Evolutionary conservation across 169 alveolate species (phyloP).

Genomic region (Theileria equi): DNA sequence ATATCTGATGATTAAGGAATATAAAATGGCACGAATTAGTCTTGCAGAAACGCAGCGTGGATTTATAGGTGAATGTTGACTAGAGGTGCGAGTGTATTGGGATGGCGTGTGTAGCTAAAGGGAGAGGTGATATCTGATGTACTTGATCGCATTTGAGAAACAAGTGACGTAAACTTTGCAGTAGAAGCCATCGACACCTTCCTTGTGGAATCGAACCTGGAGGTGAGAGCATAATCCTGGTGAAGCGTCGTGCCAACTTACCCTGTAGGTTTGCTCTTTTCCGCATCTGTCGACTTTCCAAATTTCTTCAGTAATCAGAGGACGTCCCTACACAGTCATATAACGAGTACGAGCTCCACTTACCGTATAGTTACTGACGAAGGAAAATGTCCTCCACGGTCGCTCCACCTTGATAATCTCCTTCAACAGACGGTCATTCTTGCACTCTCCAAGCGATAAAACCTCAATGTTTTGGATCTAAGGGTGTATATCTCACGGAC

Average conservation of each 20-base stretch:
- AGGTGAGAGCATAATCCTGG: neutral
- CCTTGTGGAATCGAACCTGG: constrained; percentile 60
- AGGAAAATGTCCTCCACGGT: constrained; percentile 17
- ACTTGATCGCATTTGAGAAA: constrained; percentile 56
- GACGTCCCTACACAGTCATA: constrained; percentile 4
- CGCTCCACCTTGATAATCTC: constrained; percentile 31
- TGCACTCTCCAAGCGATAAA: constrained; percentile 58
- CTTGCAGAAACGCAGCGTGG: neutral
- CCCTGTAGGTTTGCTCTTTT: constrained; percentile 54
- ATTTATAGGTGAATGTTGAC: neutral
- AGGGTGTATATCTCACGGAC: neutral
- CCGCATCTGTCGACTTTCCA: constrained; percentile 75
- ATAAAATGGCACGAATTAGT: neutral
- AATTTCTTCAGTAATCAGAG: constrained; percentile 62
- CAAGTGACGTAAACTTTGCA: constrained; percentile 62
- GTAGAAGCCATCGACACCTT: constrained; percentile 74
- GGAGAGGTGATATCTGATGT: constrained; percentile 61
- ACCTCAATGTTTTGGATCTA: constrained; percentile 78
- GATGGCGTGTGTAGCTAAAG: neutral
- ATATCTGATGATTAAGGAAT: neutral
- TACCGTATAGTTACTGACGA: constrained; percentile 12
- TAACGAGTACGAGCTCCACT: neutral
- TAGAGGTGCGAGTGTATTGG: neutral
- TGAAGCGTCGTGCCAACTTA: constrained; percentile 3
- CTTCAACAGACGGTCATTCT: constrained; percentile 60